Percentiles rank a stretch among this genome's conserved stretches.
phyloP scores from a whole-genome alignment of 73 alveolate species.

The Tetrahymena thermophila region DNA sequence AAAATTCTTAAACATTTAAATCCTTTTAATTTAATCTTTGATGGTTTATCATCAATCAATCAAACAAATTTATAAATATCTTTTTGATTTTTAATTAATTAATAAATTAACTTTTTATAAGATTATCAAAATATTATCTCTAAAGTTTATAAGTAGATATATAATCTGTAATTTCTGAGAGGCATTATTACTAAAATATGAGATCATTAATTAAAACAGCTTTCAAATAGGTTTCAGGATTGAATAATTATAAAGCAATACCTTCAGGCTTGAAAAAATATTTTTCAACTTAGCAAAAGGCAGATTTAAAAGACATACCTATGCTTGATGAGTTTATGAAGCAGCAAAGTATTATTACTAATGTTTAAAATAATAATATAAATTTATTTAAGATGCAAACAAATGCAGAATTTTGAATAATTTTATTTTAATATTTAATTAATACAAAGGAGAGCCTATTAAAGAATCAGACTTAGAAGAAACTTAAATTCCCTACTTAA shows the following conservation, averaged over 20 bases:
- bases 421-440: too few relatives aligned
- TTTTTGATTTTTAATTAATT: background rate
- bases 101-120: background rate
- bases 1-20: background rate
- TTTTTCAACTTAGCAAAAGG: background rate
- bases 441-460: background rate
- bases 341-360: background rate
- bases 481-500: background rate
- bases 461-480: background rate
- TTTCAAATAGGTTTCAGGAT: background rate
- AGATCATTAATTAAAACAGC: background rate
- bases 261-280: background rate
- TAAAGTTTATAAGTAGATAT: background rate
- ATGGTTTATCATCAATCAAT: background rate
- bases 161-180: too few relatives aligned
- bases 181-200: background rate
- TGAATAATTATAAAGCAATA: background rate
- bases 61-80: background rate
- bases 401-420: background rate
- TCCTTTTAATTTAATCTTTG: background rate
- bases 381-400: too few relatives aligned
- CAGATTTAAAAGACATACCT: slow-evolving; percentile 11
- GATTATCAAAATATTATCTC: background rate
- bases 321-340: background rate
- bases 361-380: background rate